Conservation (phyloP, 1,284 basidiomycete species). For the Clitocybe nebularis region DNA sequence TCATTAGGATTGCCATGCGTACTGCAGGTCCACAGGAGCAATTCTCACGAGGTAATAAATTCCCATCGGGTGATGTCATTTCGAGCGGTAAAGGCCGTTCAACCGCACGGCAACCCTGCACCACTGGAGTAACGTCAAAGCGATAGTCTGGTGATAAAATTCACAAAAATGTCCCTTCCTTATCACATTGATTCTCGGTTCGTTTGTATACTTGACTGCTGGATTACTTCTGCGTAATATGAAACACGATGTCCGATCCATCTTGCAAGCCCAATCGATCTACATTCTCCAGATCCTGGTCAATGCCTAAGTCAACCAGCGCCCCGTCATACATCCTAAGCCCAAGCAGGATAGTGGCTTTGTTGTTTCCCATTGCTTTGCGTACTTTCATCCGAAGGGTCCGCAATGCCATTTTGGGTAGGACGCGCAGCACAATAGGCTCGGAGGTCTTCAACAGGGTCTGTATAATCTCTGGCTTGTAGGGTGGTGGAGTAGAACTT, state of each 20-base stretch:
- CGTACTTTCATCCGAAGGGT: constrained; percentile 50
- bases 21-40: constrained; percentile 4
- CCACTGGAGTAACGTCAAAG: neutral
- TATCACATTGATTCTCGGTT: neutral
- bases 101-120: neutral
- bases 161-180: neutral
- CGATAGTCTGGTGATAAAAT: neutral
- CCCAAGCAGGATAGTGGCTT: constrained; percentile 44
- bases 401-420: constrained; percentile 64
- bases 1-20: constrained; percentile 6
- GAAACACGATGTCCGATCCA: constrained; percentile 45
- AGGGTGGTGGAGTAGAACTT: constrained; percentile 8
- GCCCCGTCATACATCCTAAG: constrained; percentile 46
- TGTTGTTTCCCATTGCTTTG: constrained; percentile 38
- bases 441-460: constrained; percentile 4
- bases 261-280: constrained; percentile 71
- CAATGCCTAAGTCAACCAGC: constrained; percentile 40
- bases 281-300: constrained; percentile 48
- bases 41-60: constrained; percentile 2
- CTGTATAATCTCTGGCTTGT: constrained; percentile 5
- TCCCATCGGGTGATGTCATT: neutral
- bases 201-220: neutral
- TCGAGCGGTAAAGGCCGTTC: neutral
- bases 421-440: constrained; percentile 39
- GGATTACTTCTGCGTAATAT: constrained; percentile 3